Conservation (phyloP, 23 red algal species). For the Gracilaria gracilis region DNA sequence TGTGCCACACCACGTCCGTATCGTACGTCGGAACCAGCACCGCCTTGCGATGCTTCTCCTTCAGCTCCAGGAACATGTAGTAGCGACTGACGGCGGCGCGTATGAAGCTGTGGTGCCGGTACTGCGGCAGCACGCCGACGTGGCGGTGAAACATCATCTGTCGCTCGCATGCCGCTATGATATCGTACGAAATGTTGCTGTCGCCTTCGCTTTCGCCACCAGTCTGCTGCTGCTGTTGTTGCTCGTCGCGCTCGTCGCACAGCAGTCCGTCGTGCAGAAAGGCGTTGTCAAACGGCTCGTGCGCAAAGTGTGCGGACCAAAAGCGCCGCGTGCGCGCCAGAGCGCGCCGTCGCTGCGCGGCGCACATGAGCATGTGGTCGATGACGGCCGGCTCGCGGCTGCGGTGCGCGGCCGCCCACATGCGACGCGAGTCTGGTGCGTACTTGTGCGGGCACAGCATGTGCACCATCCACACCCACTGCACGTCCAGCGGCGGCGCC, state of each 20-base stretch:
- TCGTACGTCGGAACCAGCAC: conserved; percentile 57
- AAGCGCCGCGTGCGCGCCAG: neutral
- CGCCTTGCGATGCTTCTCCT: neutral
- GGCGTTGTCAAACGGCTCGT: conserved; percentile 33
- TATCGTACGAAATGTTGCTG: conserved; percentile 40
- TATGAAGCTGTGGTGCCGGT: conserved; percentile 21
- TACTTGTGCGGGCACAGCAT: conserved; percentile 55
- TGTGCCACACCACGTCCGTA: conserved; percentile 67
- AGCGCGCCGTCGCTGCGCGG: neutral
- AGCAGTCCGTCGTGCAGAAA: conserved; percentile 13
- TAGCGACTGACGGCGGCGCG: conserved; percentile 23
- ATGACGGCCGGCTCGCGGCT: neutral
- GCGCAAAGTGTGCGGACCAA: conserved; percentile 3
- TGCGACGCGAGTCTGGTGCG: neutral
- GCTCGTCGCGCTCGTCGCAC: neutral
- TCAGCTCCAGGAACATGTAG: conserved; percentile 47
- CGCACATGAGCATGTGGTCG: conserved; percentile 24
- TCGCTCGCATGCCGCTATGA: conserved; percentile 39
- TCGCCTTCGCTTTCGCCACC: neutral
- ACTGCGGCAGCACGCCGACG: conserved; percentile 55
- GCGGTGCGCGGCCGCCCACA: neutral
- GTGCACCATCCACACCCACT: conserved; percentile 60
- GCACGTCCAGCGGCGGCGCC: conserved; percentile 34
- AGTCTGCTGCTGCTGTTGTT: neutral
- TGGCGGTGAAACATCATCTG: conserved; percentile 55